phyloP scores from a whole-genome alignment of 352 stramenopile genomes.

The Phytopythium montanum region DNA sequence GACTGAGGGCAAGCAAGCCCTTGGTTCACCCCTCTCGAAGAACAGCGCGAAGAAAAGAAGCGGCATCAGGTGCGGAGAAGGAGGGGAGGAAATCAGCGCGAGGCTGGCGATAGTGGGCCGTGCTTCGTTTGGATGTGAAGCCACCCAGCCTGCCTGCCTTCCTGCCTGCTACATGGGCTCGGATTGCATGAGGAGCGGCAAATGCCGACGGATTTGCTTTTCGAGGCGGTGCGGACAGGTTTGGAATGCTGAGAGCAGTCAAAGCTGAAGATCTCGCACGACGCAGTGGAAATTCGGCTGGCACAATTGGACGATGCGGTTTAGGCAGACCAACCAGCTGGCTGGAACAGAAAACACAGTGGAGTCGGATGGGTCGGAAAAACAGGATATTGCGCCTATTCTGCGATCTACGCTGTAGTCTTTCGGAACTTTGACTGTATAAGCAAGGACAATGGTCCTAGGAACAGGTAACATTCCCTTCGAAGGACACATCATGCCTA shows the following conservation, averaged over 20 bases:
- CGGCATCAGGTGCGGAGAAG: not conserved
- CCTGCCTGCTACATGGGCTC: no score
- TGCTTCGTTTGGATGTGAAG: not conserved
- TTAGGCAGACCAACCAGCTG: not conserved
- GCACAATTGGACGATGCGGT: not conserved
- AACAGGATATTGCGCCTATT: no score
- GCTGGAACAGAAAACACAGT: not conserved
- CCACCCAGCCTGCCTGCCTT: not conserved
- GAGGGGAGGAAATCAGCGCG: conserved; percentile 1
- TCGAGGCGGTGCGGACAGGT: no score
- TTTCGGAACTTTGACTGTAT: no score
- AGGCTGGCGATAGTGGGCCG: not conserved
- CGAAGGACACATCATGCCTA: no score
- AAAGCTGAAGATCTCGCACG: not conserved
- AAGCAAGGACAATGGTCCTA: no score
- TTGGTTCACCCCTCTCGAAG: not conserved
- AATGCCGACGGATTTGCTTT: no score
- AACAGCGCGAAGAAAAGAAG: conserved; percentile 8
- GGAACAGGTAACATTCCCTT: no score
- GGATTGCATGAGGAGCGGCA: no score
- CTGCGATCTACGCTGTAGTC: no score
- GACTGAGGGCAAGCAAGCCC: no score
- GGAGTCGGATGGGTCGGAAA: no score
- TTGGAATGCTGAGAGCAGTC: not conserved
- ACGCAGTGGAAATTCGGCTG: not conserved